A percentile compares a stretch with the other conserved stretches of the same genome.
phyloP scores from a whole-genome alignment of 495 filamentous ascomycete species.

The Annulohypoxylon stygium region DNA sequence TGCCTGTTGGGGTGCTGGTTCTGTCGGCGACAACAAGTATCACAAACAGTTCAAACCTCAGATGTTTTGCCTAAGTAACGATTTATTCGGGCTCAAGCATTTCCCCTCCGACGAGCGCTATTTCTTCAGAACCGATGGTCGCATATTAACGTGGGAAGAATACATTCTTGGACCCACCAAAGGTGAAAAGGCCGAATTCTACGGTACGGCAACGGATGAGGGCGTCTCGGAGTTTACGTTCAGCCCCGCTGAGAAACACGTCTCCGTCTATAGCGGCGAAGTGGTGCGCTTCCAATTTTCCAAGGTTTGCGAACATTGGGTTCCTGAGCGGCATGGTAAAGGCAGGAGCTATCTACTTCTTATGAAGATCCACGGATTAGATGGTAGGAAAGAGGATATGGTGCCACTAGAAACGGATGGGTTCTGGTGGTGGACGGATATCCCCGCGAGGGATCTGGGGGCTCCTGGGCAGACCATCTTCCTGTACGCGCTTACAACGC shows the following conservation, averaged over 20 bases:
- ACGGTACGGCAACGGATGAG: constrained; percentile 66
- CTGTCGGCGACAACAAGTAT: constrained; percentile 67
- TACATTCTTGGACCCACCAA: constrained; percentile 71
- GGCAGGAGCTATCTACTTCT: constrained; percentile 74
- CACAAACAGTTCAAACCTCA: constrained; percentile 73
- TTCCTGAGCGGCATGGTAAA: constrained; percentile 70
- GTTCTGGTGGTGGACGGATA: constrained; percentile 80
- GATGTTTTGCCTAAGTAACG: constrained; percentile 84
- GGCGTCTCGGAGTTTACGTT: constrained; percentile 74
- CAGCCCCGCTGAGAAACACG: constrained; percentile 67
- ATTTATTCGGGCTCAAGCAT: constrained; percentile 82
- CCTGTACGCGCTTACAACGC: constrained; percentile 71
- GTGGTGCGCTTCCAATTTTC: constrained; percentile 79
- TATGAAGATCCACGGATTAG: constrained; percentile 72
- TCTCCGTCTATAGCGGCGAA: constrained; percentile 65
- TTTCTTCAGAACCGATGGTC: constrained; percentile 72
- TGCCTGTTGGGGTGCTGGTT: constrained; percentile 93
- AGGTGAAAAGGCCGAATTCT: constrained; percentile 65
- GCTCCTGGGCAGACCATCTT: constrained; percentile 73
- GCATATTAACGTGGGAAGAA: constrained; percentile 76
- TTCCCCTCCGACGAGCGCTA: constrained; percentile 76
- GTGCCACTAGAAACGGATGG: constrained; percentile 74
- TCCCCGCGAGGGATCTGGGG: constrained; percentile 74
- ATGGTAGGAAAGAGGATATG: constrained; percentile 76
- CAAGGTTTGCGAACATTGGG: constrained; percentile 84